A percentile compares a stretch with the other conserved stretches of the same genome.
phyloP scores from a whole-genome alignment of 352 stramenopile species.

The Phytophthora boehmeriae region DNA sequence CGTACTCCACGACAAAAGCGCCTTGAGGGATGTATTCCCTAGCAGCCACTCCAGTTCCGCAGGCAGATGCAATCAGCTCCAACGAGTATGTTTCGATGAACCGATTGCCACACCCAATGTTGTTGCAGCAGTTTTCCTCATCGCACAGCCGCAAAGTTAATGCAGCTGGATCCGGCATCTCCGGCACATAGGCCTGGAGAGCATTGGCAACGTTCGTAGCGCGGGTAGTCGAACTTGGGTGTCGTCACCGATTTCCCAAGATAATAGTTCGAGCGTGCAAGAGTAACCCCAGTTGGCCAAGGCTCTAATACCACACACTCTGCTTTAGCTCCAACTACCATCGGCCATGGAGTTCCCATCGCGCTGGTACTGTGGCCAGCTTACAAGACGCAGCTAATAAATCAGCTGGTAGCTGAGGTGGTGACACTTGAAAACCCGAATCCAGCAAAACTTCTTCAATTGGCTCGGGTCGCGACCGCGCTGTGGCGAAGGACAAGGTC shows the following conservation, averaged over 20 bases:
- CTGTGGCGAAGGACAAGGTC: too few relatives aligned
- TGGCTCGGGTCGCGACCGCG: too few relatives aligned
- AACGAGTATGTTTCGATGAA: neutral
- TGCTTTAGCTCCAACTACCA: neutral
- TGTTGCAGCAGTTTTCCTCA: neutral
- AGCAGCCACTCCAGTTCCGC: neutral
- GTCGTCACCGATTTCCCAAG: neutral
- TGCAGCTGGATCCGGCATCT: neutral
- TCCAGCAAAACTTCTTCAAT: too few relatives aligned
- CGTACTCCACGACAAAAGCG: conserved; percentile 3
- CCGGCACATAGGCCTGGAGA: neutral
- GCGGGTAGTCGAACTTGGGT: neutral
- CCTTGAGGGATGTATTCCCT: neutral
- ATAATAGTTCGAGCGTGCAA: neutral
- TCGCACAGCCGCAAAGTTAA: conserved; percentile 1
- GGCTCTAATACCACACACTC: neutral
- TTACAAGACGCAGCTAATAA: too few relatives aligned
- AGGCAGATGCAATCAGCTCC: conserved; percentile 1
- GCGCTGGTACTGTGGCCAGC: neutral
- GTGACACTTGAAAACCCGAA: too few relatives aligned
- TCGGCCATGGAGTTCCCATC: neutral
- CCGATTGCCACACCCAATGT: conserved; percentile 5
- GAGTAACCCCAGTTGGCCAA: neutral
- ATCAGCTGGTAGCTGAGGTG: too few relatives aligned
- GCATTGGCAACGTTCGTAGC: neutral